These are phyloP conservation scores for Pseudogymnoascus sp. DNA, from an alignment of 2,329 filamentous ascomycete species.

Conservation along the genomic window DNA sequence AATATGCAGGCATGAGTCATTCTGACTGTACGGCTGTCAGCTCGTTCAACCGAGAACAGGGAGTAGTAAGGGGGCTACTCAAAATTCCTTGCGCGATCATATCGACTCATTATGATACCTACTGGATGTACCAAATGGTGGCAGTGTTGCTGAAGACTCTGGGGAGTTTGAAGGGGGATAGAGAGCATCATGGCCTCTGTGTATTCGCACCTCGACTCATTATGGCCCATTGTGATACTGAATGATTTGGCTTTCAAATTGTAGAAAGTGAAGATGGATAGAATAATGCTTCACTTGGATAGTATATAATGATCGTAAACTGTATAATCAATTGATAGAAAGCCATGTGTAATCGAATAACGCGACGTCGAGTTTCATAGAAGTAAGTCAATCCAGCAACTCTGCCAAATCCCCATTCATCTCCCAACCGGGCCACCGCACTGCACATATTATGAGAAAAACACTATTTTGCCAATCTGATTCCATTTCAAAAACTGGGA, in stretches of 20 bases:
- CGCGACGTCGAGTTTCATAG: not conserved
- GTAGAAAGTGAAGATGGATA: not conserved
- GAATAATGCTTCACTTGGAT: not conserved
- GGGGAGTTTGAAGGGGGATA: not conserved
- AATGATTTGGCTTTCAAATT: not conserved
- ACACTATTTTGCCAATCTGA: slow-evolving; percentile 5
- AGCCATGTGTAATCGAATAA: not conserved
- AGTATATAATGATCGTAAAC: slow-evolving; percentile 3
- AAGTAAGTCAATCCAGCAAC: not conserved
- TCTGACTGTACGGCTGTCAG: not conserved
- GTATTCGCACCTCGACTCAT: not conserved
- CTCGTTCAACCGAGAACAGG: not conserved
- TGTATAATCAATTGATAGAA: not conserved
- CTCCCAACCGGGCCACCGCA: not conserved
- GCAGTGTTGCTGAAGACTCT: not conserved
- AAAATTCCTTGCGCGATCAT: not conserved
- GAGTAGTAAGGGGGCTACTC: not conserved
- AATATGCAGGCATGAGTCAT: slow-evolving; percentile 7
- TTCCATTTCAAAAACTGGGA: not conserved
- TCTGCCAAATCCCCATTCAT: not conserved
- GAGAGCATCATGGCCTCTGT: not conserved
- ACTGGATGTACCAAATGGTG: not conserved
- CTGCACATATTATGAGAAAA: not conserved
- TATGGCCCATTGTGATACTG: not conserved
- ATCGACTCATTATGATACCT: slow-evolving; percentile 2